Evolutionary conservation across 495 filamentous ascomycete species (phyloP).

Genomic region (Penicillium simplicissimum): DNA sequence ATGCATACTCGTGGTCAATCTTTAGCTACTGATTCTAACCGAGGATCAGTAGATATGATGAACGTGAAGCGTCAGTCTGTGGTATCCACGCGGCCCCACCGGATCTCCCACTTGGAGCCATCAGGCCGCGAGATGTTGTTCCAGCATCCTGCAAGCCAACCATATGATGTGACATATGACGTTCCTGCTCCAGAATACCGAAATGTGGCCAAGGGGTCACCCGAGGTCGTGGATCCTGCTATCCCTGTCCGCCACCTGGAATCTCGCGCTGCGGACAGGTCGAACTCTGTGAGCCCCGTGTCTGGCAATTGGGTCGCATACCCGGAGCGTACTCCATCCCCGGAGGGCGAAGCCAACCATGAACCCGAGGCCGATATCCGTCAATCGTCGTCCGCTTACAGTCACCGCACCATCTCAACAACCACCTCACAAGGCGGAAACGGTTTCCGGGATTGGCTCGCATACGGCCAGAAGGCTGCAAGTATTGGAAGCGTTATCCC

Average conservation of each 20-base stretch:
- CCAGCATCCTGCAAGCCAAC: conserved; percentile 24
- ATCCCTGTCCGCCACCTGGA: conserved; percentile 23
- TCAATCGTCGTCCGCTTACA: conserved; percentile 49
- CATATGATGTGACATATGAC: conserved; percentile 32
- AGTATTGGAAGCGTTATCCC: conserved; percentile 34
- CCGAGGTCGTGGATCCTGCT: conserved; percentile 22
- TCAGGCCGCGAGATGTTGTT: conserved; percentile 40
- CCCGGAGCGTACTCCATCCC: conserved; percentile 54
- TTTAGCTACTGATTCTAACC: conserved; percentile 34
- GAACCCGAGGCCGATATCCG: conserved; percentile 38
- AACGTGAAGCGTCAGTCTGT: conserved; percentile 27
- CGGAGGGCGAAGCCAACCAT: conserved; percentile 27
- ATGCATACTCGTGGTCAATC: conserved; percentile 69
- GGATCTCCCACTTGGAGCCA: conserved; percentile 37
- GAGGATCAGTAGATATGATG: conserved; percentile 33
- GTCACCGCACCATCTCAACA: conserved; percentile 41
- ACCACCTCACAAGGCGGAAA: conserved; percentile 30
- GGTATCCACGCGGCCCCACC: conserved; percentile 24
- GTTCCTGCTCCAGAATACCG: conserved; percentile 29
- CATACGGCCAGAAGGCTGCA: conserved; percentile 35
- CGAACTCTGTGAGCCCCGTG: conserved; percentile 40
- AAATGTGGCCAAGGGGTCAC: conserved; percentile 23
- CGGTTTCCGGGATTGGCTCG: conserved; percentile 42
- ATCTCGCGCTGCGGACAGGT: conserved; percentile 32
- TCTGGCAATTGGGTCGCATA: conserved; percentile 65